Percentiles rank a stretch among this genome's conserved stretches.
These are phyloP conservation scores for Debaryomyces sp. DNA, from an alignment of 1,139 yeast genomes.

Conservation along the genomic window DNA sequence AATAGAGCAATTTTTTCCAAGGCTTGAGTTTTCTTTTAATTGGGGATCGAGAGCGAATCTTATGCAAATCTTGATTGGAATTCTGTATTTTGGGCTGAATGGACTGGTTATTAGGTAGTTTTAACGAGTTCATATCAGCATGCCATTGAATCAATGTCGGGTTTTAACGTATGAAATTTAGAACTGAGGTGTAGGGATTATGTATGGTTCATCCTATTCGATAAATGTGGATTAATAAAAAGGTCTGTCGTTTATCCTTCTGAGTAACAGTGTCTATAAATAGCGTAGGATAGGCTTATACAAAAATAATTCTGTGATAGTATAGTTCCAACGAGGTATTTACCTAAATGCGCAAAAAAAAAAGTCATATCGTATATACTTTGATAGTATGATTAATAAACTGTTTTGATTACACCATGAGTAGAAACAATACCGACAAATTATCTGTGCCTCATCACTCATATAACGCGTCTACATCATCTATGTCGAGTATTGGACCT, in stretches of 20 bases:
- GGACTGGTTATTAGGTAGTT: neutral
- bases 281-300: neutral
- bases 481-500: constrained; percentile 8
- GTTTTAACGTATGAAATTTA: neutral
- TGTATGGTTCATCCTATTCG: neutral
- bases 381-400: neutral
- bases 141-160: neutral
- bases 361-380: neutral
- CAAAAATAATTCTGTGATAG: neutral
- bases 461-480: constrained; percentile 15
- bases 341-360: neutral
- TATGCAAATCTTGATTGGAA: neutral
- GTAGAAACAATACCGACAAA: constrained; percentile 1
- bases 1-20: constrained; percentile 90
- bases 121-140: constrained; percentile 1
- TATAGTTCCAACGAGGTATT: neutral
- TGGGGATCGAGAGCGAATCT: constrained; percentile 1
- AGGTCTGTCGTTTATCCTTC: neutral
- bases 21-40: constrained; percentile 6
- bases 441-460: constrained; percentile 16
- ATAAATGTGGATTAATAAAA: neutral
- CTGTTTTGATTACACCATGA: neutral
- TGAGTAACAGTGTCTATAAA: neutral
- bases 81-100: neutral
- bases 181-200: neutral